Base-by-base conservation (phyloP, 1,284 basidiomycete species). In the Chondrostereum purpureum region DNA sequence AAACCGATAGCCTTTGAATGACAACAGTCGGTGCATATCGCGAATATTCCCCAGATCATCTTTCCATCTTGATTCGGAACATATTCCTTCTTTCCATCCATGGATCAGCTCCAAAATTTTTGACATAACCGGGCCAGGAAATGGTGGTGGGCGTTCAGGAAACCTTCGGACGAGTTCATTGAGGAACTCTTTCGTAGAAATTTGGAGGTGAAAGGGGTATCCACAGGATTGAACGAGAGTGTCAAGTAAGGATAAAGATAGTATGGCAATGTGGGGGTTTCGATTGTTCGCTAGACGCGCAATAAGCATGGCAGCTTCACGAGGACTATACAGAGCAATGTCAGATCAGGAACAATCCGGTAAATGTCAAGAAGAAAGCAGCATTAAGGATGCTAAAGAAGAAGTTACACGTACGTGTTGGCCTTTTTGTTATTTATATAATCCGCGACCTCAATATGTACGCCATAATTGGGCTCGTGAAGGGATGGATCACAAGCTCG, bases 111-210 rank as follows among this genome's bases (percentile, higher is more conserved):
- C 93, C 20, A 99, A 70, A 54, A 98, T 95, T 55, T 90, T 81
- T 8, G 83, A 82, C 93, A 98, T 98, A 53, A 96, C 88, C 12
- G 92, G 86, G 4, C 91, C 90, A 0, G 92, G 91, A 61, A 96
- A 94, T 6, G 92, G 88, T 1, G 96, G 95, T 2, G 95, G 95
- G 35, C 95, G 81, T 66, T 99, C 96, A 6, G 96, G 96, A 64
- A 99, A 99, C 49, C 95, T 80, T 38, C 94, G 84, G 19, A 99
- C 96, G 58, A 99, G 87, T 65, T 98, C 95, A 66, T 99, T 99
- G 16, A 99, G 75, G 60, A 99, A 99, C 62, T 98, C 96, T 62
- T 99, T 99, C 18, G 96, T 99, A n/a, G 89, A 78, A 55, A 99
- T 89, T 65, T 99, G 95, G 18, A 99, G 83, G 60, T 99, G 95